Evolutionary conservation across 2,329 filamentous ascomycete genomes (phyloP).

Genomic region (Dactylellina parvicollis): DNA sequence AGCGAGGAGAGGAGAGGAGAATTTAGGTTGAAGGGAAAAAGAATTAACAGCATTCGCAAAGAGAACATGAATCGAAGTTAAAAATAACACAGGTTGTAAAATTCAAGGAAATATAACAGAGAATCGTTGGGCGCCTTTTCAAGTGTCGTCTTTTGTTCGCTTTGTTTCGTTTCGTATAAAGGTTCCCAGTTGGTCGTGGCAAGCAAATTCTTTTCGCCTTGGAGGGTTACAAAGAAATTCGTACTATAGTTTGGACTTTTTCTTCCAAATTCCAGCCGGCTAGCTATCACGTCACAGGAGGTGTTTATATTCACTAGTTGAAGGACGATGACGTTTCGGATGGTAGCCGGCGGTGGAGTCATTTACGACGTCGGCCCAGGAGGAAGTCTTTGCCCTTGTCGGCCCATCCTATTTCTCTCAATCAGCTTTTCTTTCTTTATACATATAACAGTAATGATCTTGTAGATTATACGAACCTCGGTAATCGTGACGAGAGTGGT

Average conservation of each 20-base stretch:
- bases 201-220: conserved; percentile 16
- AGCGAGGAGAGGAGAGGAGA: conserved; percentile 61
- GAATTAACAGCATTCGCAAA: background rate
- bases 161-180: background rate
- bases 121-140: conserved; percentile 11
- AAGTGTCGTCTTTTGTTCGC: background rate
- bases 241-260: background rate
- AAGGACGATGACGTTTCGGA: conserved; percentile 52
- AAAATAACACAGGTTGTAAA: background rate
- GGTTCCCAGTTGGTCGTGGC: conserved; percentile 41
- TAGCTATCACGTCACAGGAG: conserved; percentile 50
- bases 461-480: conserved; percentile 25
- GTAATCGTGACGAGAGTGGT: conserved; percentile 57
- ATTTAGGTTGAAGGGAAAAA: conserved; percentile 4
- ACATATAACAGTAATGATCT: background rate
- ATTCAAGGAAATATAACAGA: background rate
- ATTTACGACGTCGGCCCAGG: conserved; percentile 48
- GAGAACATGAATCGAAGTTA: background rate
- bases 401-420: conserved; percentile 62
- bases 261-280: conserved; percentile 30
- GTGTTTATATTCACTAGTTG: conserved; percentile 33
- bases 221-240: conserved; percentile 16
- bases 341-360: conserved; percentile 54
- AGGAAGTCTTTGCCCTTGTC: conserved; percentile 67
- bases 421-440: conserved; percentile 3